Percentiles rank a stretch among this genome's conserved stretches.
phyloP scores from a whole-genome alignment of 306 rosid genomes.

The Ceratonia siliqua region DNA sequence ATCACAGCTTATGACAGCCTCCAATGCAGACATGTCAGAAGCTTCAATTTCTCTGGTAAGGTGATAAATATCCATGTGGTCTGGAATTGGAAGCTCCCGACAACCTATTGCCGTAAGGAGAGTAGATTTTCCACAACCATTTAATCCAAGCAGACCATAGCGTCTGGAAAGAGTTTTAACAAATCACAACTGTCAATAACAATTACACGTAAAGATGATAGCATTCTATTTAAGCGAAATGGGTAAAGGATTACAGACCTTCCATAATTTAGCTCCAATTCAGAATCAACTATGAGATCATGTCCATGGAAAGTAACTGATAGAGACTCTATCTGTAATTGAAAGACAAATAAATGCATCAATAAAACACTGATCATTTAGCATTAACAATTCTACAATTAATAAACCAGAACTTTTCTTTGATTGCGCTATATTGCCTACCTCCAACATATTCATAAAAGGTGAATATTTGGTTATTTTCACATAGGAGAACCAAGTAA shows the following conservation, averaged over 20 bases:
- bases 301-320: conserved; percentile 97
- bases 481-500: conserved; percentile 29
- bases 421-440: conserved; percentile 22
- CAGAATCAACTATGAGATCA: conserved; percentile 90
- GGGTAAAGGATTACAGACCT: conserved; percentile 52
- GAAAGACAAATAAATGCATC: conserved; percentile 14
- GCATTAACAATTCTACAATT: conserved; percentile 2
- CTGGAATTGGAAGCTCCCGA: conserved; percentile 96
- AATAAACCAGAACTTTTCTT: conserved; percentile 4
- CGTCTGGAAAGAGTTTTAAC: conserved; percentile 56
- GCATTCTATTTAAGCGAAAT: background rate
- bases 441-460: background rate
- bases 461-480: conserved; percentile 32
- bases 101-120: conserved; percentile 79
- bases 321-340: conserved; percentile 84
- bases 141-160: conserved; percentile 92
- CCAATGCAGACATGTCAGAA: conserved; percentile 91
- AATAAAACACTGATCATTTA: background rate
- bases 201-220: background rate
- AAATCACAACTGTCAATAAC: conserved; percentile 25
- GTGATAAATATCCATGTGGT: conserved; percentile 94
- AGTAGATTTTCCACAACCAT: conserved; percentile 97
- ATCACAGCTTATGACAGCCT: conserved; percentile 90
- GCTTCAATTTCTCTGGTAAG: conserved; percentile 94
- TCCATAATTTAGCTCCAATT: conserved; percentile 95